These are phyloP conservation scores for Clarireedia hainanense DNA, from an alignment of 2,329 filamentous ascomycete species.

Conservation along the genomic window DNA sequence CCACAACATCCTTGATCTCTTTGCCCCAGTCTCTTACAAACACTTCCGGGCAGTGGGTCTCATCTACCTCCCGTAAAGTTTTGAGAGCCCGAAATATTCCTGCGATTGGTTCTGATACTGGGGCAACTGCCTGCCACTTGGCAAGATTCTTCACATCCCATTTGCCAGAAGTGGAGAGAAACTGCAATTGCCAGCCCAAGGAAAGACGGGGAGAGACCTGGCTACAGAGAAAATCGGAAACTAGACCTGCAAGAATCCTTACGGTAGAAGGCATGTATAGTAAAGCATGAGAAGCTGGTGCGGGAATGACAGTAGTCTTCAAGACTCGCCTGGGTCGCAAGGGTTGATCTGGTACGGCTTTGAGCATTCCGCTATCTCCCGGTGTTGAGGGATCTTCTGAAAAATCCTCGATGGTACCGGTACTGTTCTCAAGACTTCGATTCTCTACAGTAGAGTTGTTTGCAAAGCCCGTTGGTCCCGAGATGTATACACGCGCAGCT, in stretches of 20 bases:
- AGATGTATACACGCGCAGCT: constrained; percentile 39
- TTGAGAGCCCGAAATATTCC: constrained; percentile 84
- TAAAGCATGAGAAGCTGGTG: constrained; percentile 74
- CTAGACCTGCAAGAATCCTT: constrained; percentile 69
- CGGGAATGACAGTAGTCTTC: constrained; percentile 62
- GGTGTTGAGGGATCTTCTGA: constrained; percentile 40
- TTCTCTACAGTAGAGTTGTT: constrained; percentile 32
- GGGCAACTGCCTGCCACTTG: constrained; percentile 77
- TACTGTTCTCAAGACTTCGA: constrained; percentile 31
- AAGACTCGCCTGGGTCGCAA: constrained; percentile 46
- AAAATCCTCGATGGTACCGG: constrained; percentile 30
- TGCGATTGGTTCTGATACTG: constrained; percentile 72
- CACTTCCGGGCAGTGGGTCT: constrained; percentile 64
- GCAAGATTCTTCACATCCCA: constrained; percentile 96
- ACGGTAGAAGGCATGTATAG: constrained; percentile 72
- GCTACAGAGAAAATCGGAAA: constrained; percentile 71
- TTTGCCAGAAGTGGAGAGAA: constrained; percentile 82
- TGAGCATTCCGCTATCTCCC: constrained; percentile 31
- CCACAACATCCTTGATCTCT: constrained; percentile 68
- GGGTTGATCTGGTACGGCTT: constrained; percentile 40
- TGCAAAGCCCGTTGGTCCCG: constrained; percentile 14
- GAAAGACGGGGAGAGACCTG: constrained; percentile 72
- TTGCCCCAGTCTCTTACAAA: constrained; percentile 63
- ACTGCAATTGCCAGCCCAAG: constrained; percentile 84
- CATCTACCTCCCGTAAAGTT: constrained; percentile 83